These are phyloP conservation scores for Vitis riparia DNA, from an alignment of 164 flowering plant genomes.

Conservation along the genomic window DNA sequence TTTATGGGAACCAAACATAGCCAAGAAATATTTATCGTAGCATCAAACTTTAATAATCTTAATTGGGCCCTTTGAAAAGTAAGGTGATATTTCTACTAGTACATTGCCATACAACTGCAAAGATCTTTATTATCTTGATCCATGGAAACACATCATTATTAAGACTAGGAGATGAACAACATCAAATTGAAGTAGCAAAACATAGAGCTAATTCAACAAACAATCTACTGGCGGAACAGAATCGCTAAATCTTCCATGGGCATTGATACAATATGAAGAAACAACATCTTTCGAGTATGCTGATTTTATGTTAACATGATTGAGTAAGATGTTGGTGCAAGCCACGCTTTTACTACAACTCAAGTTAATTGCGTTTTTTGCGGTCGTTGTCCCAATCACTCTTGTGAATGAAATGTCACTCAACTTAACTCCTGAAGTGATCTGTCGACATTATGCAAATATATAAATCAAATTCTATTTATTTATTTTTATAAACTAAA, in stretches of 20 bases:
- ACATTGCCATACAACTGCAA: too few species aligned
- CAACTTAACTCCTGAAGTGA: constrained; percentile 22
- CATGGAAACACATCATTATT: too few species aligned
- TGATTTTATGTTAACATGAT: constrained; percentile 20
- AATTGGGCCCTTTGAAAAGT: too few species aligned
- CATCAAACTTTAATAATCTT: too few species aligned
- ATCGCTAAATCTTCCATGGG: constrained; percentile 22
- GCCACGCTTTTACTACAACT: constrained; percentile 26
- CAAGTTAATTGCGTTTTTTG: constrained; percentile 20
- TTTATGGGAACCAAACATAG: too few species aligned
- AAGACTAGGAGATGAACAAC: not conserved
- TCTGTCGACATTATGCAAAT: not conserved
- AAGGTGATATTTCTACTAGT: too few species aligned
- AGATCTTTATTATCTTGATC: too few species aligned
- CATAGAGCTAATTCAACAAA: not conserved
- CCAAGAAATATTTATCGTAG: too few species aligned
- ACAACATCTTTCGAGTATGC: constrained; percentile 4
- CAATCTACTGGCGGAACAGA: not conserved
- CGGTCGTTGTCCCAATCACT: constrained; percentile 25
- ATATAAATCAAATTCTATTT: too few species aligned
- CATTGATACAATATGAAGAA: constrained; percentile 26
- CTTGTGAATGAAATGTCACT: constrained; percentile 28
- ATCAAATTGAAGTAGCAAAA: not conserved
- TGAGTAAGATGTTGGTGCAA: constrained; percentile 32
- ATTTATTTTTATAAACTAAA: too few species aligned